Evolutionary conservation across 2,329 filamentous ascomycete species (phyloP), one percentile per base, ranked within the genome.

Genomic region (Zymoseptoria pseudotritici): DNA sequence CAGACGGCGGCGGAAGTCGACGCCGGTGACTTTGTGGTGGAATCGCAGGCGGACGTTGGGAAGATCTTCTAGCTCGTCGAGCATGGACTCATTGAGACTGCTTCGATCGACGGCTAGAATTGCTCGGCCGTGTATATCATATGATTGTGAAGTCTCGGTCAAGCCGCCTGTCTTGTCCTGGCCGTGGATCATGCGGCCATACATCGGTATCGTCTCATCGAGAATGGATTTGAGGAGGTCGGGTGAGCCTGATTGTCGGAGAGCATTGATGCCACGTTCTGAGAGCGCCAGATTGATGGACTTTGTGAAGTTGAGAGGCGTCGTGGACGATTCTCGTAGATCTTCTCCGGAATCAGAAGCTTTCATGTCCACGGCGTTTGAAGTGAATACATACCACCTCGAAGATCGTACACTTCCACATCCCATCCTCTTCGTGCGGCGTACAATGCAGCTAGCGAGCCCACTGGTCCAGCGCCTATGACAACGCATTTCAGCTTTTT

Each of bases 251-350:
- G 89, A 85, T 67, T 89, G 80, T 56, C 84, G 83, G 76, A 99
- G 87, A 21, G 93, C 90, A 73, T 94, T 89, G 73, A 97, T 92
- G 31, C 94, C 94, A 60, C 94, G 86, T 73, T 97, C 92, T 0
- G 94, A 97, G 0, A 99, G 80, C 21, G 94, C 93, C 58, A 99
- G 78, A 72, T 99, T 99, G 79, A 99, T 99, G n/a, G 94, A 97
- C 74, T 91, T 96, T 62, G 92, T 96, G 72, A 97, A 97, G 75
- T 97, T 97, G 62, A 97, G 81, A 2, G 93, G 92, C 29, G 86
- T 86, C 0, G 90, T 96, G 2, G 85, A 83, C 2, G 89, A 86
- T 72, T 95, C 86, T 50, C 94, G 86, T 54, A 97, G 86, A 78
- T 99, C 94, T 97, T 65, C 55, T 60, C 11, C 46, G 52, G 21